Base-by-base conservation (phyloP, 331 rosid genomes). In the Quercus lobata region DNA sequence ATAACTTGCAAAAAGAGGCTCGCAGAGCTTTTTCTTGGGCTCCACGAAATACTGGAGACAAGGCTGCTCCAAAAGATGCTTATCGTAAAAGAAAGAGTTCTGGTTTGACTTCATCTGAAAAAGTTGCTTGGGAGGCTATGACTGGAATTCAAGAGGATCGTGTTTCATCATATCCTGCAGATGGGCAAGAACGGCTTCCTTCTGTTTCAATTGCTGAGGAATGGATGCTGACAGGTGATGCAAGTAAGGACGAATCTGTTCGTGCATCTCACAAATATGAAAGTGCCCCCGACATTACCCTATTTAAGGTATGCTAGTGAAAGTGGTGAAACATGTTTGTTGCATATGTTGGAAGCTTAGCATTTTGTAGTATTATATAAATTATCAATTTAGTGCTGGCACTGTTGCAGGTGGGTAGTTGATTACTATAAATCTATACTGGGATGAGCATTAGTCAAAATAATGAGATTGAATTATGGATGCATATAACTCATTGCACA, bases 51-150 rank as follows among this genome's bases (percentile, higher is more conserved):
- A 71, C 88, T 1, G 96, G 85, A 70, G 99, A 93, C 61, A 91
- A 83, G 89, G 78, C 88, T 74, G 83, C 97, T 79, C 94, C 97
- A 52, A 95, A 95, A 88, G 97, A 95, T 84, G 88, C 69, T 72
- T 91, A 92, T 82, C 85, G 97, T 88, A 95, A 95, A 88, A 92
- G 99, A 86, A 93, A 95, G 84, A 95, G 91, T 86, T 92, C 99
- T 80, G 99, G 99, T 72, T 86, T 95, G 79, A 79, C 97, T 41
- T 90, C 93, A 55, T 95, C 99, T 69, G 99, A 95, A 72, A 91
- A 92, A 88, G 97, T 90, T 83, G 87, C 97, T 76, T 95, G 99
- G 99, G 99, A 95, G 87, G 97, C 96, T 41, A 95, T 95, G 99
- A 84, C 99, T 80, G 99, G 99, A 71, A 95, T 95, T 83, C 94